These are phyloP conservation scores for Solanum piurae DNA, from an alignment of 257 asterid genomes.

Conservation along the genomic window DNA sequence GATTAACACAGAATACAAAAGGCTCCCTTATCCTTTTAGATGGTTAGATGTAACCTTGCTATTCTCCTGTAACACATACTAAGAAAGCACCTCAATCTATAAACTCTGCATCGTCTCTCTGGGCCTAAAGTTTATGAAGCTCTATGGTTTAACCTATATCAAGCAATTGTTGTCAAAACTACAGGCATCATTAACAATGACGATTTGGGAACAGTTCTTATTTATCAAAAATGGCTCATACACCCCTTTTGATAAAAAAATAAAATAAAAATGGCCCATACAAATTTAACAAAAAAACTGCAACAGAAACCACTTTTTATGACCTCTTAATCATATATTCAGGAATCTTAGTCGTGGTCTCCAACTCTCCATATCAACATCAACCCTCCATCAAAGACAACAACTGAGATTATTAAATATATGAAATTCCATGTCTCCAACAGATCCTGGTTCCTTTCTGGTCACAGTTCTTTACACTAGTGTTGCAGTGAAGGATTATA, in stretches of 20 bases:
- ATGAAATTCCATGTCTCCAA: background rate
- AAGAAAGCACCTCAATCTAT: background rate
- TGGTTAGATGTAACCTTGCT: background rate
- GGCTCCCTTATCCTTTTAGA: background rate
- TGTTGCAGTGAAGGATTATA: background rate
- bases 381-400: background rate
- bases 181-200: background rate
- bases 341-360: background rate
- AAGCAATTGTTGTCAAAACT: background rate
- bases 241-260: background rate
- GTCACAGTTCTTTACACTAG: background rate
- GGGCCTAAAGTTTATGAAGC: background rate
- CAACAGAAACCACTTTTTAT: background rate
- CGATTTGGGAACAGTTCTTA: background rate
- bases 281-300: background rate
- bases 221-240: background rate
- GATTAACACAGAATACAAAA: background rate
- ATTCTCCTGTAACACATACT: background rate
- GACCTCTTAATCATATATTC: background rate
- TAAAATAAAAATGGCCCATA: background rate
- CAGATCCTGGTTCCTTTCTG: background rate
- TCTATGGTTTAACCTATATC: background rate
- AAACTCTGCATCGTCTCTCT: background rate
- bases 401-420: background rate
- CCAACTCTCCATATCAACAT: background rate